Conservation (phyloP, 495 filamentous ascomycete species). For the Thozetella sp. region DNA sequence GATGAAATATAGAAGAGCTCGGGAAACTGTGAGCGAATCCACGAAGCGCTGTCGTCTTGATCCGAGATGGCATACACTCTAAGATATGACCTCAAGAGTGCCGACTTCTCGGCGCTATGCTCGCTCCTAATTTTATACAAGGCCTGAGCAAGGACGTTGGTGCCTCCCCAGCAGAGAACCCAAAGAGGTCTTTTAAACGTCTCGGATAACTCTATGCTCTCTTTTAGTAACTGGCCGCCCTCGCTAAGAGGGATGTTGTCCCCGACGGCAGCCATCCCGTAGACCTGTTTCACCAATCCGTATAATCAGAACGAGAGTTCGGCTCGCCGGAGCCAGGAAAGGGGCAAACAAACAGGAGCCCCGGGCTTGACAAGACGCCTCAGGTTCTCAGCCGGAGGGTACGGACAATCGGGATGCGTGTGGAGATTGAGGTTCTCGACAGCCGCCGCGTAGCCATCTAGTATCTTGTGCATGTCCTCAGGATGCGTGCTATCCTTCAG, state of each 20-base stretch:
- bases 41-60: slow-evolving; percentile 49
- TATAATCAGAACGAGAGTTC: too few relatives aligned
- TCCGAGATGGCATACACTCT: slow-evolving; percentile 51
- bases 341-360: slow-evolving; percentile 3
- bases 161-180: slow-evolving; percentile 50
- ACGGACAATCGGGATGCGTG: slow-evolving; percentile 30
- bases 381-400: slow-evolving; percentile 31
- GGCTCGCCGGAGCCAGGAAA: too few relatives aligned
- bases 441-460: slow-evolving; percentile 39
- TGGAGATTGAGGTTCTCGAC: slow-evolving; percentile 43
- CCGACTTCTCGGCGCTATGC: slow-evolving; percentile 24
- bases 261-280: slow-evolving; percentile 34
- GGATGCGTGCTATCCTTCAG: slow-evolving; percentile 29
- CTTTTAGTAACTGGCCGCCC: slow-evolving; percentile 37
- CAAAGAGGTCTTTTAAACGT: slow-evolving; percentile 41
- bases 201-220: slow-evolving; percentile 23
- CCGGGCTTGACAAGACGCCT: slow-evolving; percentile 29
- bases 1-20: slow-evolving; percentile 48
- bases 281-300: slow-evolving; percentile 13
- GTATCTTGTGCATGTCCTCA: slow-evolving; percentile 38
- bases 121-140: slow-evolving; percentile 32
- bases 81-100: slow-evolving; percentile 31
- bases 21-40: slow-evolving; percentile 46
- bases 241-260: slow-evolving; percentile 30
- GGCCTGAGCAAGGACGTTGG: slow-evolving; percentile 45